phyloP scores from a whole-genome alignment of 2,329 filamentous ascomycete species.

The Aspergillus tanneri region DNA sequence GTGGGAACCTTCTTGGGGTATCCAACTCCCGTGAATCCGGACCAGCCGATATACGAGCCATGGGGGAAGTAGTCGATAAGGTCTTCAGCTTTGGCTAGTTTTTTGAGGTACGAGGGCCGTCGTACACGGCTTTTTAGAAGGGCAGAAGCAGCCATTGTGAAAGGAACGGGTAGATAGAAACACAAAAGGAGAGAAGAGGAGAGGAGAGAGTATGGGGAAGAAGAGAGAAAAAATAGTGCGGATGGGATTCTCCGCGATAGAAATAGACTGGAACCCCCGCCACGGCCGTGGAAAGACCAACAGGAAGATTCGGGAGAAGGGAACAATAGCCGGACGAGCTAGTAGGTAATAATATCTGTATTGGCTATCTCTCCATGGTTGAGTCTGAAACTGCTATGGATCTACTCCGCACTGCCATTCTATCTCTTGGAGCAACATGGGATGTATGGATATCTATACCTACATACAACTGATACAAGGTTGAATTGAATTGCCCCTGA shows the following conservation, averaged over 20 bases:
- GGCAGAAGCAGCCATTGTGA: conserved; percentile 61
- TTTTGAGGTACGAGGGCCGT: conserved; percentile 74
- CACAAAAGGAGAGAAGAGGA: conserved; percentile 6
- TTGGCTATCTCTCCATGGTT: not conserved
- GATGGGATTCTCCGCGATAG: conserved; percentile 10
- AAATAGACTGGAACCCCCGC: conserved; percentile 19
- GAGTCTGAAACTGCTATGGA: no score
- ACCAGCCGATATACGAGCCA: conserved; percentile 86
- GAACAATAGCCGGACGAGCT: not conserved
- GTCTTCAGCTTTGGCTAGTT: conserved; percentile 76
- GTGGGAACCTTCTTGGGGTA: conserved; percentile 87
- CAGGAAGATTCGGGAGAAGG: conserved; percentile 1
- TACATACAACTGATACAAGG: no score
- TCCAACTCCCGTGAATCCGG: conserved; percentile 84
- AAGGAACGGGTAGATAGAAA: conserved; percentile 3
- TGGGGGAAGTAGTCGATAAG: conserved; percentile 78
- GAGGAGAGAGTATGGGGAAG: conserved; percentile 10
- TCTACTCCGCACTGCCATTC: no score
- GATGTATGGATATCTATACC: no score
- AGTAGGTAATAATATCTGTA: not conserved
- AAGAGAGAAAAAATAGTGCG: conserved; percentile 11
- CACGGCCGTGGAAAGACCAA: conserved; percentile 19
- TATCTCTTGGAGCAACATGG: no score
- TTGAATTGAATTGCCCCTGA: not conserved
- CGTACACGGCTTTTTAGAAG: conserved; percentile 73